These are phyloP conservation scores for Lasiodiplodia sp. DNA, from an alignment of 2,329 filamentous ascomycete species.

Conservation along the genomic window DNA sequence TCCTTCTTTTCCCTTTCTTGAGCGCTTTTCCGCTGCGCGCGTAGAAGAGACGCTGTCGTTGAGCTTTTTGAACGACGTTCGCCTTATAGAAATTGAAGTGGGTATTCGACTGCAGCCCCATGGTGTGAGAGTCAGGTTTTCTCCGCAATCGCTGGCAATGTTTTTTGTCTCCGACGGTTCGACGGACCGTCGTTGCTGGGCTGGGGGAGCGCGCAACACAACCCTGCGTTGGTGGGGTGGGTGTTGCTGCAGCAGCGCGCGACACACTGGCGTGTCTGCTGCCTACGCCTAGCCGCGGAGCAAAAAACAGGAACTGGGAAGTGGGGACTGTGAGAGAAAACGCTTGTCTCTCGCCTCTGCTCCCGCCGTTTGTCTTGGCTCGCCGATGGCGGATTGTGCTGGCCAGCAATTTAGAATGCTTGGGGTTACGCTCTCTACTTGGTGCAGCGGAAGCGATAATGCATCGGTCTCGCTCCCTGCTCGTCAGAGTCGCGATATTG, in stretches of 20 bases:
- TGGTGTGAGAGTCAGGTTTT: neutral
- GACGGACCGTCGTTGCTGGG: neutral
- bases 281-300: too few relatives aligned
- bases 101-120: constrained; percentile 4
- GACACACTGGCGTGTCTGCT: too few relatives aligned
- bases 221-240: too few relatives aligned
- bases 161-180: neutral
- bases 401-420: neutral
- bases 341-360: too few relatives aligned
- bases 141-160: neutral
- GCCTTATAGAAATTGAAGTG: constrained; percentile 13
- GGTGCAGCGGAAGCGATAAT: neutral
- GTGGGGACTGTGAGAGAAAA: neutral
- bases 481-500: neutral
- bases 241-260: too few relatives aligned
- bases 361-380: too few relatives aligned
- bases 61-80: neutral
- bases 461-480: constrained; percentile 10
- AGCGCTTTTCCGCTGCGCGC: too few relatives aligned
- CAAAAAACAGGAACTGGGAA: neutral
- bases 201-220: neutral
- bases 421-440: neutral
- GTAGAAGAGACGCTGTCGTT: neutral
- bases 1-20: neutral
- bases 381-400: too few relatives aligned